Base-by-base conservation (phyloP, 2,329 filamentous ascomycete genomes). In the Trichoderma lentiforme region DNA sequence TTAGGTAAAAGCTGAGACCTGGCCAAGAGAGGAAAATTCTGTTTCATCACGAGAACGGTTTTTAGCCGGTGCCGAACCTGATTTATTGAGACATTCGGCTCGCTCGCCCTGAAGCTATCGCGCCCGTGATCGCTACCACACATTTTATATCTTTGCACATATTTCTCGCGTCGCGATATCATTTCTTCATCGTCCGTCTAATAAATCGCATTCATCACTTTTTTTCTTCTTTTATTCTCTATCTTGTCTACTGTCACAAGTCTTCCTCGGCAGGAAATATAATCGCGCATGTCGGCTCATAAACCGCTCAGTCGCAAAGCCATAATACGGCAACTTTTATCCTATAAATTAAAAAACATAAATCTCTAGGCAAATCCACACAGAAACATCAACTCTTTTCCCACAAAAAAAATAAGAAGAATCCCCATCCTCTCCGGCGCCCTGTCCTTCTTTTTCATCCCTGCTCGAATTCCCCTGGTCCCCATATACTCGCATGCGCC, bases 401-500 rank as follows among this genome's bases (percentile, higher is more conserved):
- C 39, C 47, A 53, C 47, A 24, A 24, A 53, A 51, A 51, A 51
- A 12, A 43, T n/a, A 14, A 24, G 2, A 7, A 53, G 11, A 14
- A 53, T n/a, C 18, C 7, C 32, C 14, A 11, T 32, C 53, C 5
- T 8, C 32, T 58, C 53, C 15, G 9, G 26, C 53, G 24, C 47
- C 32, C 47, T 56, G 57, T 57, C 51, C 56, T 14, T 34, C n/a
- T 39, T 28, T 3, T 36, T 15, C 7, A 68, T 68, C 34, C 56
- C 65, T 68, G 53, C 15, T 18, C n/a, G n/a, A 18, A 14, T 68
- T 68, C 65, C 65, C 65, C 65, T 68, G 65, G 65, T 60, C 26
- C 56, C 39, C 39, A 43, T 43, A 43, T 4, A 18, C 53, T 39
- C 5, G 30, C 8, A 70, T 51, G 57, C 56, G 36, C 66, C 66